Evolutionary conservation across 148 eudicot genomes (phyloP).

Genomic region (Rhododendron molle): DNA sequence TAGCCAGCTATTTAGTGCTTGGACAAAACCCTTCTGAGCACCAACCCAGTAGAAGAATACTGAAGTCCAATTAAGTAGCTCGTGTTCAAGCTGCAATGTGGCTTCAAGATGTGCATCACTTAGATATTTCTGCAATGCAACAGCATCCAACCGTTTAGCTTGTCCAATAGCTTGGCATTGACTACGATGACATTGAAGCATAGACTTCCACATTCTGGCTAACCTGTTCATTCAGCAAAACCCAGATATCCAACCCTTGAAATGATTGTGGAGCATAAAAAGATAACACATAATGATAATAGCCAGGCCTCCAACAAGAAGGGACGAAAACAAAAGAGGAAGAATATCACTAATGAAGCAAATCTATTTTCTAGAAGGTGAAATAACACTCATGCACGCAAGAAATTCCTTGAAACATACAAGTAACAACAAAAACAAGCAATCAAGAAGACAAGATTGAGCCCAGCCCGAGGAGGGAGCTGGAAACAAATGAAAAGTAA

Average conservation of each 20-base stretch:
- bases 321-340: too few species aligned
- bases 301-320: not conserved
- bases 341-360: not conserved
- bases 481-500: not conserved
- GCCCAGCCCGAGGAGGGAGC: not conserved
- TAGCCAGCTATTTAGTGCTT: slow-evolving; percentile 72
- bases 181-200: slow-evolving; percentile 84
- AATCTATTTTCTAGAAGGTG: not conserved
- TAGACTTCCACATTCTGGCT: slow-evolving; percentile 79
- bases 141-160: slow-evolving; percentile 67
- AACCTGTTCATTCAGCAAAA: slow-evolving; percentile 39
- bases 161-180: slow-evolving; percentile 73
- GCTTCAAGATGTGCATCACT: slow-evolving; percentile 75
- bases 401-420: not conserved
- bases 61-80: slow-evolving; percentile 69
- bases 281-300: not conserved
- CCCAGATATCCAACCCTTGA: not conserved
- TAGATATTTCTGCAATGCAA: slow-evolving; percentile 50
- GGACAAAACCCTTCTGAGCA: slow-evolving; percentile 74
- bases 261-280: not conserved
- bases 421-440: not conserved
- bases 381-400: not conserved
- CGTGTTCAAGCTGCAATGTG: slow-evolving; percentile 60
- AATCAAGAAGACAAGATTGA: not conserved
- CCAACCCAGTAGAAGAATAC: slow-evolving; percentile 72